Evolutionary conservation across 768 basidiomycete species (phyloP).

Genomic region (Melanogaster broomeanus): DNA sequence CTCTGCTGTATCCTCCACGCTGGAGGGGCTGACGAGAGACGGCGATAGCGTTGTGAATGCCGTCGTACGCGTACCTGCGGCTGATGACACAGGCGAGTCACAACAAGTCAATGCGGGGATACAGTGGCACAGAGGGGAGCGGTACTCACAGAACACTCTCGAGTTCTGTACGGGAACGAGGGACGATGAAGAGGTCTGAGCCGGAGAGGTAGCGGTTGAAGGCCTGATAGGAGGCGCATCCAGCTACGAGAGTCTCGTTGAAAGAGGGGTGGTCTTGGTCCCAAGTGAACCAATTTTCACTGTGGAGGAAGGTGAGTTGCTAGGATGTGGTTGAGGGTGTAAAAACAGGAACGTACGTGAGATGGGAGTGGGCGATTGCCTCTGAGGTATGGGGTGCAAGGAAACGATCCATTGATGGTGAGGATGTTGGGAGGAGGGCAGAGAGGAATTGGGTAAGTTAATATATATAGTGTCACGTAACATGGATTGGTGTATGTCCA

Average conservation of each 20-base stretch:
- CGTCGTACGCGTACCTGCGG: constrained; percentile 74
- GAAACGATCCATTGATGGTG: constrained; percentile 61
- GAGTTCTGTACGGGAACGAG: constrained; percentile 63
- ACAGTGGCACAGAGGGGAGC: neutral
- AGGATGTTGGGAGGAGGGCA: neutral
- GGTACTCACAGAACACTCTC: constrained; percentile 69
- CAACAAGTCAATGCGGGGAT: constrained; percentile 5
- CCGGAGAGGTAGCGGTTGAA: constrained; percentile 74
- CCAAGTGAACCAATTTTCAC: constrained; percentile 70
- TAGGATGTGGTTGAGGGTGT: neutral
- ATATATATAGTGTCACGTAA: constrained; percentile 7
- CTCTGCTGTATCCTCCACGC: constrained; percentile 54
- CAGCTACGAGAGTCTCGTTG: constrained; percentile 73
- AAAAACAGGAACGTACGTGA: constrained; percentile 50
- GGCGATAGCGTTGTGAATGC: constrained; percentile 80
- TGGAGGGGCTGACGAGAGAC: constrained; percentile 64
- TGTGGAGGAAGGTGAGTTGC: constrained; percentile 32
- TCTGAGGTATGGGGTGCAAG: constrained; percentile 75
- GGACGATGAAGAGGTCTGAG: constrained; percentile 69
- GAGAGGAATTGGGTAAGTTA: neutral
- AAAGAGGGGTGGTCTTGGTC: constrained; percentile 68
- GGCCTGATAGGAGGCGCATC: constrained; percentile 79
- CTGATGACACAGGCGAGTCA: constrained; percentile 37
- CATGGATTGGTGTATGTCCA: constrained; percentile 9
- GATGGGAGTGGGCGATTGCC: constrained; percentile 65